phyloP scores from a whole-genome alignment of 2,329 filamentous ascomycete species.

The Xylariales sp. region DNA sequence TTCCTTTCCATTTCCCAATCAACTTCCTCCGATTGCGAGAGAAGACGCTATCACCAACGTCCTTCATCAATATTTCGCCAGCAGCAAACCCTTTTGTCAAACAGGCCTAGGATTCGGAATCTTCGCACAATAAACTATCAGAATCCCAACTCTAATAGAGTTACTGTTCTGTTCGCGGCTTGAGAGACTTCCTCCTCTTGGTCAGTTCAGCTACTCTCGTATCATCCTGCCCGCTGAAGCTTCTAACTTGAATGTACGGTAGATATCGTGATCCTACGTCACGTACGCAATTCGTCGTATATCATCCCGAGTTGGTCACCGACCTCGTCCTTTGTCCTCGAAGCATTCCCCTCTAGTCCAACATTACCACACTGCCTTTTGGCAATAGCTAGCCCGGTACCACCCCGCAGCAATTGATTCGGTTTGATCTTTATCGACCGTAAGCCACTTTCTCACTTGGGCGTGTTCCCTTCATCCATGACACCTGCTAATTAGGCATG shows the following conservation, averaged over 20 bases:
- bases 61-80: background rate
- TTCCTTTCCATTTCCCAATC: too few species aligned
- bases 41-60: background rate
- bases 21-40: background rate
- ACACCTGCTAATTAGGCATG: background rate
- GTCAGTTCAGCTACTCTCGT: background rate
- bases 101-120: background rate
- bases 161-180: background rate
- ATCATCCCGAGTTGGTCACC: background rate
- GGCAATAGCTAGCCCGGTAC: background rate
- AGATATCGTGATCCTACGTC: background rate
- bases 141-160: too few species aligned
- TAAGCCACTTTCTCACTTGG: background rate
- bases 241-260: background rate
- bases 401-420: background rate
- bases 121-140: background rate
- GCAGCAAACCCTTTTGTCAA: background rate
- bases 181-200: background rate
- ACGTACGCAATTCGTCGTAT: background rate
- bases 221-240: background rate
- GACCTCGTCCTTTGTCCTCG: too few species aligned
- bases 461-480: background rate
- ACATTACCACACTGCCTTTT: background rate
- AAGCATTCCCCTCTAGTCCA: background rate
- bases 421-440: background rate